Base-by-base conservation (phyloP, 306 rosid genomes). In the Castanospermum australe region DNA sequence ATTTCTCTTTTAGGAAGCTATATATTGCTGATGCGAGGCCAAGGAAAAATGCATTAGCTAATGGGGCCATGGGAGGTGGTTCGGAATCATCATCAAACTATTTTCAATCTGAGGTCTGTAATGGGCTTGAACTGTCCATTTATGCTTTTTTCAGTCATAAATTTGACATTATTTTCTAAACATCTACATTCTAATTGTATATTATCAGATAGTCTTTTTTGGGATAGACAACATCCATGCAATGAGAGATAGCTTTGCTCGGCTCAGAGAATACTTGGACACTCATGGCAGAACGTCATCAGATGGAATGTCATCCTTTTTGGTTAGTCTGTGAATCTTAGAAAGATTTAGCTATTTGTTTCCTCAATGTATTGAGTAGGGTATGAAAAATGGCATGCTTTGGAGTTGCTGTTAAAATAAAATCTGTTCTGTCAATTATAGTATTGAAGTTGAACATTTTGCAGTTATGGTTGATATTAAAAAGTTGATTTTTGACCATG, bases 61-160 rank as follows among this genome's bases (percentile, higher is more conserved):
- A 95, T 88, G 94, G 98, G 71, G 99, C 99, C 75, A 91, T 93
- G 98, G 99, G 99, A 79, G 99, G 99, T 85, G 98, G 99, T 76
- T 95, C 99, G 0, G 99, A 95, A 83, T 95, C 99, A 67, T 95
- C 99, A 14, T 86, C 99, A 61, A 84, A 95, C 84, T 95, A 95
- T 80, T 89, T 81, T 70, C 99, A 95, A 84, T 93, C 97, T 39
- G 98, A 95, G 96, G 99, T 94, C 79, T 77, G 77, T 36, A 3
- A 17, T 45, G 61, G 64, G 75, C 88, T 81, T 75, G 33, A 61
- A 75, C 24, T 82, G 84, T 76, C 47, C 45, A 48, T 45, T 56
- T 74, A 60, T 86, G 78, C 9, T 30, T 79, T 79, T 48, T 57
- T 36, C 70, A 24, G 57, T 48, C 32, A 22, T 64, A 35, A 62